phyloP scores from a whole-genome alignment of 148 eudicot species.

The Rhododendron griersonianum region DNA sequence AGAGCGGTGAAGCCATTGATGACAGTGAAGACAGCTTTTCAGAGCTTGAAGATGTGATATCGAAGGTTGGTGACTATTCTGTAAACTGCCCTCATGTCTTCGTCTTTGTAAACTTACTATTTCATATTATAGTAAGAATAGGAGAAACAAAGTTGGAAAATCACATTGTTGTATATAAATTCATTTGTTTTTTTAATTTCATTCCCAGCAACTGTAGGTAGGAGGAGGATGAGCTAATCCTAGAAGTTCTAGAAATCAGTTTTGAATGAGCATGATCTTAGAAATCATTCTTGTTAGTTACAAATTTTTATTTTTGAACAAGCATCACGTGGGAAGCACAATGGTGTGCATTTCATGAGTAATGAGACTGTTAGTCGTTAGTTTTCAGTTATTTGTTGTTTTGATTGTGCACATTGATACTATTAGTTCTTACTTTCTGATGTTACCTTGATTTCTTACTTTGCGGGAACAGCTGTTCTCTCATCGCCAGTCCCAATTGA shows the following conservation, averaged over 20 bases:
- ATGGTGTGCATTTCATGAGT: not conserved
- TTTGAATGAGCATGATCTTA: not conserved
- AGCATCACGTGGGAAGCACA: not conserved
- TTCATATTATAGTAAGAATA: not conserved
- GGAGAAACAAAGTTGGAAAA: not conserved
- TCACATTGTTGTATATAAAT: not conserved
- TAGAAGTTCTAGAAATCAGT: not conserved
- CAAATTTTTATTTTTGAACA: not conserved
- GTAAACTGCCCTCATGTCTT: not conserved
- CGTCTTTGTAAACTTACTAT: not conserved
- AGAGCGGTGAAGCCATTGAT: slow-evolving; percentile 52
- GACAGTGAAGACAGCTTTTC: slow-evolving; percentile 62
- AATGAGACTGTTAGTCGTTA: not conserved
- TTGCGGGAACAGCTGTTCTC: slow-evolving; percentile 54
- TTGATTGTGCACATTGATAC: not conserved
- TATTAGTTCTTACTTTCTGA: not conserved
- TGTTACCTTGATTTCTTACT: not conserved
- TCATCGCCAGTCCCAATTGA: slow-evolving; percentile 55
- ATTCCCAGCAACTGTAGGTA: not conserved
- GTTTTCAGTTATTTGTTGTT: not conserved
- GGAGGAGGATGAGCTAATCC: not conserved
- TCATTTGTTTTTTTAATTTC: not conserved
- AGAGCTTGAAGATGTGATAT: slow-evolving; percentile 78
- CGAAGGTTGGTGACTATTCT: slow-evolving; percentile 47
- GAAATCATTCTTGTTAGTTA: not conserved